Conservation (phyloP, 2,329 filamentous ascomycete genomes). For the Decorospora gaudefroyi region DNA sequence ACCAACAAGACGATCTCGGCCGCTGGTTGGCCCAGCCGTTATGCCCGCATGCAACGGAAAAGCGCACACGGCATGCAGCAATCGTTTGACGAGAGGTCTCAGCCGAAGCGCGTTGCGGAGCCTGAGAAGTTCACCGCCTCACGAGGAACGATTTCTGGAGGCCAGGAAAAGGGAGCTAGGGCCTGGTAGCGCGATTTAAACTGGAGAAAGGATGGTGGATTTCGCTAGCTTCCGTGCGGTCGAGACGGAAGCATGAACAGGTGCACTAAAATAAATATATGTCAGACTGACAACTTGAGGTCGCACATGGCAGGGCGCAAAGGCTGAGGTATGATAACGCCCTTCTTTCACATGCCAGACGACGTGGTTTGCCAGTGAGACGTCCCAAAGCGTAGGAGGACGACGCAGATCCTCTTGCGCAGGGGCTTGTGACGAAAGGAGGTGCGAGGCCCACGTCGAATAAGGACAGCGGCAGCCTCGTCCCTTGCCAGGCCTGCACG, state of each 20-base stretch:
- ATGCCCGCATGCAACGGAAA: slow-evolving; percentile 24
- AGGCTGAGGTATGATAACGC: slow-evolving; percentile 29
- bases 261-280: slow-evolving; percentile 31
- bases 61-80: slow-evolving; percentile 25
- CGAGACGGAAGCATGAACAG: slow-evolving; percentile 26
- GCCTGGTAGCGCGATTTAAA: slow-evolving; percentile 33
- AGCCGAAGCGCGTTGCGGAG: slow-evolving; percentile 27
- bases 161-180: slow-evolving; percentile 17
- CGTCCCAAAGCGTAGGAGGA: slow-evolving; percentile 15
- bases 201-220: slow-evolving; percentile 27
- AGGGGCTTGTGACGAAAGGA: slow-evolving; percentile 32
- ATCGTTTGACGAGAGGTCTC: slow-evolving; percentile 22
- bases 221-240: slow-evolving; percentile 14
- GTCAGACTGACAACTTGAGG: slow-evolving; percentile 17
- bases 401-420: slow-evolving; percentile 27
- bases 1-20: slow-evolving; percentile 26
- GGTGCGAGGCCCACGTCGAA: slow-evolving; percentile 28
- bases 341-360: slow-evolving; percentile 37
- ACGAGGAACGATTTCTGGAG: slow-evolving; percentile 23
- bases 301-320: slow-evolving; percentile 14
- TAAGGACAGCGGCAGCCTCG: slow-evolving; percentile 37
- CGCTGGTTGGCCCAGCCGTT: slow-evolving; percentile 29
- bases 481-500: slow-evolving; percentile 26
- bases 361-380: slow-evolving; percentile 7
- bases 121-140: slow-evolving; percentile 38